These are phyloP conservation scores for Camelina sativa DNA, from an alignment of 345 rosid genomes.

Conservation along the genomic window DNA sequence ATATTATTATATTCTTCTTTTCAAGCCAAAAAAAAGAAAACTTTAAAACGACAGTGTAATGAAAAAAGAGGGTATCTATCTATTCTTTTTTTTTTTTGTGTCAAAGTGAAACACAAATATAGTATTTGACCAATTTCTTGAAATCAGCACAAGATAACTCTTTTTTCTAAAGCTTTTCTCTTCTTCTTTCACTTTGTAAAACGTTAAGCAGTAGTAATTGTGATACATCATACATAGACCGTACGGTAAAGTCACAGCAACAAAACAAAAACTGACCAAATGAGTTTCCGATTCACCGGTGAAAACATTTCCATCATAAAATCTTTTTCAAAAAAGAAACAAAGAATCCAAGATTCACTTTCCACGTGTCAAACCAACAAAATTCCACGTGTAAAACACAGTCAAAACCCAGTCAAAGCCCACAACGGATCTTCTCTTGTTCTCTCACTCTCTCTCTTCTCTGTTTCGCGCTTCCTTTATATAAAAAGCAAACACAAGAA, in stretches of 20 bases:
- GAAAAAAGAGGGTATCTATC: not conserved
- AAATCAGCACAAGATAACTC: constrained; percentile 22
- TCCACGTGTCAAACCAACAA: constrained; percentile 13
- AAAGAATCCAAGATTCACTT: constrained; percentile 29
- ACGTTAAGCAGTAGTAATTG: constrained; percentile 22
- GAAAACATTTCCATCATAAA: not conserved
- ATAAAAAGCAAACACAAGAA: constrained; percentile 23
- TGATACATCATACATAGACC: constrained; percentile 23
- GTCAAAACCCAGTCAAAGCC: constrained; percentile 48
- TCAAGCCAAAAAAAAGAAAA: not conserved
- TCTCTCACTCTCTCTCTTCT: not conserved
- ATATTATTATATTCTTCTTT: not conserved
- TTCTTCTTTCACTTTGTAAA: constrained; percentile 2
- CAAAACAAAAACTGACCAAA: not conserved
- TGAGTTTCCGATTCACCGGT: constrained; percentile 2
- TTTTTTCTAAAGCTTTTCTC: not conserved
- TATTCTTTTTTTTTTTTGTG: no score
- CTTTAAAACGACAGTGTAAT: not conserved
- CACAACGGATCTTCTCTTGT: constrained; percentile 39
- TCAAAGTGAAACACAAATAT: not conserved
- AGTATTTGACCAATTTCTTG: constrained; percentile 25
- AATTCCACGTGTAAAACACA: constrained; percentile 34
- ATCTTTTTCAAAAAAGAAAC: constrained; percentile 15
- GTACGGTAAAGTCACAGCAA: constrained; percentile 28
- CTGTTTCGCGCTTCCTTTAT: constrained; percentile 45